A percentile compares a stretch with the other conserved stretches of the same genome.
phyloP scores from a whole-genome alignment of 108 stramenopile species.

The Cyclotella distinguenda region DNA sequence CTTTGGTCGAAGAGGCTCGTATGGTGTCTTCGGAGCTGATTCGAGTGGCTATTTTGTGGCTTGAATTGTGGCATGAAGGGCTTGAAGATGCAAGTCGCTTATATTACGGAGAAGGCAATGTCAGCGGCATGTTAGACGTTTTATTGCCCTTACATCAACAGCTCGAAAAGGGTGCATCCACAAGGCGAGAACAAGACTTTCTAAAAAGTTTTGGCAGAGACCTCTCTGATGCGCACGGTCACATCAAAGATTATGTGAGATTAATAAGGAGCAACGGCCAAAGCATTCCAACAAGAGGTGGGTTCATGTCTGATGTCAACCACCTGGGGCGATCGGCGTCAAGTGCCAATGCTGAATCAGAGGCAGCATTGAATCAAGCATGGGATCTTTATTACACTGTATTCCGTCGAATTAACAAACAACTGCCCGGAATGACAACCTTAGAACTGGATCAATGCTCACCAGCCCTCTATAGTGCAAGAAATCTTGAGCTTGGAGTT shows the following conservation, averaged over 20 bases:
- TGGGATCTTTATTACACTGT: conserved; percentile 98
- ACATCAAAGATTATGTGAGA: conserved; percentile 63
- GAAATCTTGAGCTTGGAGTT: conserved; percentile 90
- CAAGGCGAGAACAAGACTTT: conserved; percentile 83
- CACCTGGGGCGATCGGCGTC: conserved; percentile 23
- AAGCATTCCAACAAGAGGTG: conserved; percentile 61
- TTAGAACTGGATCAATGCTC: conserved; percentile 90
- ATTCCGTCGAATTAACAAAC: conserved; percentile 94
- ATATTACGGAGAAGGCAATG: conserved; percentile 94
- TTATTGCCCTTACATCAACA: conserved; percentile 82
- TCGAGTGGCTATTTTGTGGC: conserved; percentile 98
- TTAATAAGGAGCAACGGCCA: conserved; percentile 59
- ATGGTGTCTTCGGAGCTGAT: conserved; percentile 96
- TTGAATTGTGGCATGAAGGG: conserved; percentile 98
- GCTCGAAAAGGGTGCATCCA: conserved; percentile 78
- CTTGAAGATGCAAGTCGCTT: conserved; percentile 93
- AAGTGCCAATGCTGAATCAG: conserved; percentile 68
- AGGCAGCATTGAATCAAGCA: conserved; percentile 90
- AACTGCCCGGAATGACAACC: conserved; percentile 82
- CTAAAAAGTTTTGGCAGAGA: conserved; percentile 78
- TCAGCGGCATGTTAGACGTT: conserved; percentile 89
- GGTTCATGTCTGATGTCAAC: conserved; percentile 34
- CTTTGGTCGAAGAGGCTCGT: conserved; percentile 91
- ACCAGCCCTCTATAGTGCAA: conserved; percentile 83
- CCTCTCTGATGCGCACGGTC: conserved; percentile 73